phyloP scores from a whole-genome alignment of 495 filamentous ascomycete genomes.

The Penicillium egyptiacum region DNA sequence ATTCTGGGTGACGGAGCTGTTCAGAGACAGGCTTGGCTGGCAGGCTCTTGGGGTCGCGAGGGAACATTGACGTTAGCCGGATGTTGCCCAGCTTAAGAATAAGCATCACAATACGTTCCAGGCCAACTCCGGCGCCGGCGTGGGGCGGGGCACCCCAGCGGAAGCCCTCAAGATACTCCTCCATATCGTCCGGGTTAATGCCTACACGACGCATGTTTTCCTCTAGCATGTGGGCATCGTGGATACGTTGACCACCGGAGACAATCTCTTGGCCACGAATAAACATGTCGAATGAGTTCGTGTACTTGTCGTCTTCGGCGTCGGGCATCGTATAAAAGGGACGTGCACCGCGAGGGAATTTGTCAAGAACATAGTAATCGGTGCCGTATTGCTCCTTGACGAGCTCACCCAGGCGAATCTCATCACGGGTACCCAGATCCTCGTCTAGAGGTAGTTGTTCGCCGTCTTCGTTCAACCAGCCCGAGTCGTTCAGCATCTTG shows the following conservation, averaged over 20 bases:
- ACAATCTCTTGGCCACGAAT: slow-evolving; percentile 92
- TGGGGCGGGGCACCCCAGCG: slow-evolving; percentile 86
- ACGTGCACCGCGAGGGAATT: slow-evolving; percentile 78
- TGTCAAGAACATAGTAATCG: slow-evolving; percentile 94
- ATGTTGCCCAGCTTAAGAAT: slow-evolving; percentile 85
- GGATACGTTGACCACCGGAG: slow-evolving; percentile 88
- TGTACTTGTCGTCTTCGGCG: slow-evolving; percentile 64
- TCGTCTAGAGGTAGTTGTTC: slow-evolving; percentile 64
- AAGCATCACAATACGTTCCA: slow-evolving; percentile 85
- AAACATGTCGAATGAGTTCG: slow-evolving; percentile 96
- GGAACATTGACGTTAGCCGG: slow-evolving; percentile 78
- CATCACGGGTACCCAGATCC: slow-evolving; percentile 79
- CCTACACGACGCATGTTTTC: slow-evolving; percentile 73
- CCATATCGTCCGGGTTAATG: slow-evolving; percentile 73
- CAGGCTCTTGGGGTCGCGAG: slow-evolving; percentile 78
- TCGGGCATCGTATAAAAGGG: slow-evolving; percentile 97
- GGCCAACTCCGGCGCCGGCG: slow-evolving; percentile 84
- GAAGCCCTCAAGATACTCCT: slow-evolving; percentile 88
- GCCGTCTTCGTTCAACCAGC: slow-evolving; percentile 76
- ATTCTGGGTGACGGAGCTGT: slow-evolving; percentile 72
- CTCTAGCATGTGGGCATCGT: slow-evolving; percentile 71
- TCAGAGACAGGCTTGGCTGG: slow-evolving; percentile 56
- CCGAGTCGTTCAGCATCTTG: slow-evolving; percentile 75
- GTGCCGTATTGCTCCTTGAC: slow-evolving; percentile 83
- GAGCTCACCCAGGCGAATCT: slow-evolving; percentile 79